Evolutionary conservation across 345 rosid genomes (phyloP).

Genomic region (Aquilaria sinensis): DNA sequence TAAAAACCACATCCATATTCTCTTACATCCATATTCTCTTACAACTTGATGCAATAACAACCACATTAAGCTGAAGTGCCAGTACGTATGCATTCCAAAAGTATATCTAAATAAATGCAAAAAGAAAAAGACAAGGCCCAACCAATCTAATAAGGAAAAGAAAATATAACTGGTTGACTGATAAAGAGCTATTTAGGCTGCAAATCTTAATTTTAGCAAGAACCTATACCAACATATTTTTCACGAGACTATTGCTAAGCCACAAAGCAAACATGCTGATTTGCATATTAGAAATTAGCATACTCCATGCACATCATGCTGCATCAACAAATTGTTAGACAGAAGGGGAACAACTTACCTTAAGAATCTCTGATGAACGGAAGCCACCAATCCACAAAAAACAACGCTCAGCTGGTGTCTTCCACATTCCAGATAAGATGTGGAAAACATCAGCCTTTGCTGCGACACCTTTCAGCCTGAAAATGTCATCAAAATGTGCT

Average conservation of each 20-base stretch:
- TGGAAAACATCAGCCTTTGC: conserved; percentile 95
- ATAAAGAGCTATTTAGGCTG: too few species aligned
- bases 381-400: conserved; percentile 97
- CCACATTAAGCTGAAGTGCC: too few species aligned
- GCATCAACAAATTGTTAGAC: background rate
- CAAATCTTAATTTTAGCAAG: background rate
- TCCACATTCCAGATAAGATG: conserved; percentile 95
- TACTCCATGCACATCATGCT: background rate
- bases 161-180: too few species aligned
- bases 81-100: too few species aligned
- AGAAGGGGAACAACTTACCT: conserved; percentile 29
- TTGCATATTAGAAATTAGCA: background rate
- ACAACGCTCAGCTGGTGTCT: conserved; percentile 94
- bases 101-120: too few species aligned
- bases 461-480: conserved; percentile 70
- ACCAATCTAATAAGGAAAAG: too few species aligned
- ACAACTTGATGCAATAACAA: too few species aligned
- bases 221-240: background rate
- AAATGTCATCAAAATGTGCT: conserved; percentile 71
- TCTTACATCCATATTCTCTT: too few species aligned
- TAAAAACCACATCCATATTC: too few species aligned
- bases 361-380: conserved; percentile 89
- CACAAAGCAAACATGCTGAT: background rate
- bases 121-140: too few species aligned
- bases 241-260: background rate